Base-by-base conservation (phyloP, 1,284 basidiomycete genomes). In the Leccinum ponderosum region DNA sequence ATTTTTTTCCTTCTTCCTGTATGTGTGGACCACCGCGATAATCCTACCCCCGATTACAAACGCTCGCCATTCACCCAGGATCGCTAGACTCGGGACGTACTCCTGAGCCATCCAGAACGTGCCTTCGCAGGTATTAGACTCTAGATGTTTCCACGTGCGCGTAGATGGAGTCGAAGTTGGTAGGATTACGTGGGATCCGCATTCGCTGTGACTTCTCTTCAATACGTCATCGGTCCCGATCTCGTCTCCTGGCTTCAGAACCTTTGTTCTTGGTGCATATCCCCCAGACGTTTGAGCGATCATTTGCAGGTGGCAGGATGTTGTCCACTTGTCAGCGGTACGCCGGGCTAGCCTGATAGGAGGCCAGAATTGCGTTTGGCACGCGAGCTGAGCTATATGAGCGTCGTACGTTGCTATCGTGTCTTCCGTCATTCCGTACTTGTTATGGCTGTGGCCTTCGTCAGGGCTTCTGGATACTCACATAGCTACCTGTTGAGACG, bases 61-160 rank as follows among this genome's bases (percentile, higher is more conserved):
- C 1, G 20, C 60, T 22, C 57, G 51, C 52, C 60, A 61, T 27
- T 61, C 52, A 1, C 57, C 56, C 0, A 59, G 3, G 4, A 3
- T 1, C 0, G 3, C 27, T 6, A 61, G 9, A 12, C 60, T 59
- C 0, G 7, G n/a, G 0, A 61, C 25, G 2, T 59, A 42, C 14
- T 61, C 52, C 27, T 61, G 56, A 4, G 42, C 33, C 42, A 58
- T 59, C 56, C 56, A 61, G 27, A 61, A 58, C 6, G 33, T 48
- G 1, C 20, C 22, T 0, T 25, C 3, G 3, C 51, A n/a, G 0
- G 2, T 53, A 0, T 17, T 3, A 2, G 25, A 4, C 5, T 48
- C 12, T 0, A 61, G 42, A 3, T 53, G 6, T 8, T n/a, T 6
- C 52, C 59, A 54, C 0, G 33, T 54, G 6, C 51, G 44, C 15